Conservation (phyloP, 352 stramenopile species). For the Globisporangium paddicum region DNA sequence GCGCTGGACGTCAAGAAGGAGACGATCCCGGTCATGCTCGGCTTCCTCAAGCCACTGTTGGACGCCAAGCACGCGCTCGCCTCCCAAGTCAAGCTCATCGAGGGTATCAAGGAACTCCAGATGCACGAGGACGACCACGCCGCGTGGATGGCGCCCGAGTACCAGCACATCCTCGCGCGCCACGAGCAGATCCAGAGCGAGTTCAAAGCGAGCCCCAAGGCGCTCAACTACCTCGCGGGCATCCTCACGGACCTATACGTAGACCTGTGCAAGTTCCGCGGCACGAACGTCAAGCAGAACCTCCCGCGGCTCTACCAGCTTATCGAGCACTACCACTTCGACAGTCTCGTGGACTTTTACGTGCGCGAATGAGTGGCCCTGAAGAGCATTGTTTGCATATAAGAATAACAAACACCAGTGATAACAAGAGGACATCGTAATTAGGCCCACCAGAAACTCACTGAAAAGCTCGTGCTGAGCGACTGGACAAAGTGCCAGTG, state of each 20-base stretch:
- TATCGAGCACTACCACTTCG: slow-evolving; percentile 80
- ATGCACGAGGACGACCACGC: slow-evolving; percentile 72
- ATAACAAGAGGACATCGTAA: not conserved
- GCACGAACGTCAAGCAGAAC: slow-evolving; percentile 72
- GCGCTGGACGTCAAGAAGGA: slow-evolving; percentile 80
- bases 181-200: slow-evolving; percentile 64
- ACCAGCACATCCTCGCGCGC: slow-evolving; percentile 65
- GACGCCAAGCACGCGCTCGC: slow-evolving; percentile 67
- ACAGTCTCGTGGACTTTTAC: slow-evolving; percentile 77
- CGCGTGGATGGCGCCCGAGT: slow-evolving; percentile 78
- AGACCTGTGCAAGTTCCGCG: slow-evolving; percentile 81
- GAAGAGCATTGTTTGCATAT: too few species aligned
- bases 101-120: slow-evolving; percentile 80
- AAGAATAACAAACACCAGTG: not conserved
- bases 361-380: slow-evolving; percentile 30
- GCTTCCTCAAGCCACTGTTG: slow-evolving; percentile 55
- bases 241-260: slow-evolving; percentile 85
- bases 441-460: slow-evolving; percentile 77
- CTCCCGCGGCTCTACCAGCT: slow-evolving; percentile 65
- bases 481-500: slow-evolving; percentile 88
- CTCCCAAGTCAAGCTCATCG: slow-evolving; percentile 77
- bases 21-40: slow-evolving; percentile 64
- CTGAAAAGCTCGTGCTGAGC: slow-evolving; percentile 74
- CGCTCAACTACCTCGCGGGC: slow-evolving; percentile 74
- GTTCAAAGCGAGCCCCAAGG: slow-evolving; percentile 64